Evolutionary conservation across 306 rosid genomes (phyloP).

Genomic region (Castanea crenata): DNA sequence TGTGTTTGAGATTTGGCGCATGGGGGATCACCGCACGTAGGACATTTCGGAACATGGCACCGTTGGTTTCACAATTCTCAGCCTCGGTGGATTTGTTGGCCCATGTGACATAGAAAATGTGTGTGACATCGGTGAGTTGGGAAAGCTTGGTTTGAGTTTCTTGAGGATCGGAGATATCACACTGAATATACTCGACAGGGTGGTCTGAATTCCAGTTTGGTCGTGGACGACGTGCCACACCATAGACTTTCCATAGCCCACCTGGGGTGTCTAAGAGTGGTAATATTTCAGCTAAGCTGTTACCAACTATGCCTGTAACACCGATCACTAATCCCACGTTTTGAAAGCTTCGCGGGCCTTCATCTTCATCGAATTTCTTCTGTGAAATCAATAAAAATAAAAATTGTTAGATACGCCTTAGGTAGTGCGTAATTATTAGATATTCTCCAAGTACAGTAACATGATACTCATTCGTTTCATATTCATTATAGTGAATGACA

Average conservation of each 20-base stretch:
- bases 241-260: conserved; percentile 77
- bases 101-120: conserved; percentile 71
- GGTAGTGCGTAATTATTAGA: too few relatives aligned
- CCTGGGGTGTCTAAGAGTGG: conserved; percentile 74
- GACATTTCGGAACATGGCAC: conserved; percentile 53
- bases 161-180: conserved; percentile 57
- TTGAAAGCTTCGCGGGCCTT: conserved; percentile 34
- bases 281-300: conserved; percentile 80
- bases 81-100: conserved; percentile 44
- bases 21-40: conserved; percentile 52
- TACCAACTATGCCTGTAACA: conserved; percentile 72
- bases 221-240: conserved; percentile 69
- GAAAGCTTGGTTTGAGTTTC: conserved; percentile 62
- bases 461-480: too few relatives aligned
- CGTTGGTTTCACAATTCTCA: conserved; percentile 56
- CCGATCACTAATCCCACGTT: conserved; percentile 60
- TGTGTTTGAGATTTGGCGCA: conserved; percentile 64
- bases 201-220: conserved; percentile 71
- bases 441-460: too few relatives aligned
- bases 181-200: conserved; percentile 60
- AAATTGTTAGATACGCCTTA: neutral
- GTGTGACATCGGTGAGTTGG: conserved; percentile 53
- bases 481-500: too few relatives aligned
- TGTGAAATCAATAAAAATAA: conserved; percentile 15
- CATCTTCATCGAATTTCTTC: conserved; percentile 59